Conservation (phyloP, 805 yeast species). For the Phaffomyces thermotolerans region DNA sequence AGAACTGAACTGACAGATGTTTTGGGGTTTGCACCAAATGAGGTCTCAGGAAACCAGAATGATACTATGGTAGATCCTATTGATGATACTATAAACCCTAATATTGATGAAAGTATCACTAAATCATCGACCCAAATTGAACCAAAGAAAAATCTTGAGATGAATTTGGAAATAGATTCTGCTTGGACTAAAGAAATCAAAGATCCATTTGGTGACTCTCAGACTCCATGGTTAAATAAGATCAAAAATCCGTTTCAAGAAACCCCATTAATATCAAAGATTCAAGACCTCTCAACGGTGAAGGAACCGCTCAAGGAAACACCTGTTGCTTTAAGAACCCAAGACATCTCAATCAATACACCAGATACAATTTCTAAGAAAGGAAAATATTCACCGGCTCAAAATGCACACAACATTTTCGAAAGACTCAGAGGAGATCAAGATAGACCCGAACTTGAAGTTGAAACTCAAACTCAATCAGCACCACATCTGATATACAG, state of each 20-base stretch:
- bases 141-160: not conserved
- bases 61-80: no score
- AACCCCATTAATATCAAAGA: conserved; percentile 13
- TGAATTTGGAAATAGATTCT: not conserved
- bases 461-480: conserved; percentile 17
- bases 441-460: conserved; percentile 14
- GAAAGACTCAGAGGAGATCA: conserved; percentile 17
- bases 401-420: conserved; percentile 15
- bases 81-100: no score
- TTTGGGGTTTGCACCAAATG: not conserved
- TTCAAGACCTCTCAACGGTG: conserved; percentile 5
- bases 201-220: conserved; percentile 2
- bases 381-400: conserved; percentile 3
- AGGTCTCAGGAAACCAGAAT: not conserved
- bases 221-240: conserved; percentile 18
- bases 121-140: not conserved
- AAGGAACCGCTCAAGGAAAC: conserved; percentile 29
- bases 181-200: conserved; percentile 2
- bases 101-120: not conserved
- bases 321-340: conserved; percentile 8
- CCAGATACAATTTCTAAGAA: conserved; percentile 9
- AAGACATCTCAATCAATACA: conserved; percentile 9
- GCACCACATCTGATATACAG: conserved; percentile 13
- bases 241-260: conserved; percentile 28
- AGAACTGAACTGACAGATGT: conserved; percentile 4